phyloP scores from a whole-genome alignment of 2,329 filamentous ascomycete species.

The Fusarium penzigii region DNA sequence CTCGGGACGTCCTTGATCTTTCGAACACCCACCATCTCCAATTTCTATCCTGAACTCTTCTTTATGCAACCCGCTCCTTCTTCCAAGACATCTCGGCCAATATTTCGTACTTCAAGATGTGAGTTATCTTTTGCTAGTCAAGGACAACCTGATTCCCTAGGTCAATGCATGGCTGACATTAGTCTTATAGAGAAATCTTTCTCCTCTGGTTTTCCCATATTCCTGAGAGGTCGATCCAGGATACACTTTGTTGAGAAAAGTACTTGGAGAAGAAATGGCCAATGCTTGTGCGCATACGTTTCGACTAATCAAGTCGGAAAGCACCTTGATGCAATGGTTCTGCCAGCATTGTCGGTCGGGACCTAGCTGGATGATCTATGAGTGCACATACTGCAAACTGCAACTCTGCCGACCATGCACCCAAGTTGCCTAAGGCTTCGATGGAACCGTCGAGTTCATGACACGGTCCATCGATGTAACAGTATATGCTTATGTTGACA shows the following conservation, averaged over 20 bases:
- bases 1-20: slow-evolving; percentile 4
- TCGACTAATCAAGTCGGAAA: slow-evolving; percentile 67
- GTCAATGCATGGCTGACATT: slow-evolving; percentile 26
- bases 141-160: not conserved
- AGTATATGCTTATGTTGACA: slow-evolving; percentile 8
- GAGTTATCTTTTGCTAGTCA: not conserved
- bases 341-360: slow-evolving; percentile 66
- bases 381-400: slow-evolving; percentile 69
- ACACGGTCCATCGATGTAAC: slow-evolving; percentile 17
- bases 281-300: slow-evolving; percentile 63
- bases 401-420: slow-evolving; percentile 64
- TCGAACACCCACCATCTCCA: not conserved
- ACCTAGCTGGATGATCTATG: slow-evolving; percentile 68
- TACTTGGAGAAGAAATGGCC: slow-evolving; percentile 43
- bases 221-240: slow-evolving; percentile 20
- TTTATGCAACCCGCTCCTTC: no score
- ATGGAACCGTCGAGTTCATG: slow-evolving; percentile 12
- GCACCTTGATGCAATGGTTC: slow-evolving; percentile 64
- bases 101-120: not conserved
- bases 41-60: not conserved
- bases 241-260: slow-evolving; percentile 15
- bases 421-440: slow-evolving; percentile 34
- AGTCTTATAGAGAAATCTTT: slow-evolving; percentile 16
- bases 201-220: slow-evolving; percentile 24
- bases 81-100: not conserved